phyloP scores from a whole-genome alignment of 768 basidiomycete species.

The Russula ochroleuca region DNA sequence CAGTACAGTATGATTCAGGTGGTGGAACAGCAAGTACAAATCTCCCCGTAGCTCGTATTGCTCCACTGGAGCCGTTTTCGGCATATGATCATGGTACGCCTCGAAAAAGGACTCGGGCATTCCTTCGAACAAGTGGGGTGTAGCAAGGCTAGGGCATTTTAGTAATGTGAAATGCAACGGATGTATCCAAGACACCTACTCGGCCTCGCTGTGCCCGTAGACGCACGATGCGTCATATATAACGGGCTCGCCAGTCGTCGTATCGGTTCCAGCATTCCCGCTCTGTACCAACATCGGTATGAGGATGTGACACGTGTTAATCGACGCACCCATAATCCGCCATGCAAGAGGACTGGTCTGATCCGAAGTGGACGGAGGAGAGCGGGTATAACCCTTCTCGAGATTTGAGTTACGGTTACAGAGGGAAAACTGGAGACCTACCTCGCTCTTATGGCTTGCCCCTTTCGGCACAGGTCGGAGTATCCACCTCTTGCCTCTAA shows the following conservation, averaged over 20 bases:
- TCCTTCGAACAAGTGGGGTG: conserved; percentile 77
- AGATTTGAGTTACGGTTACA: background rate
- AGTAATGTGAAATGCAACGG: background rate
- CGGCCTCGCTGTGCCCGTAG: conserved; percentile 78
- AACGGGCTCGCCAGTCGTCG: conserved; percentile 50
- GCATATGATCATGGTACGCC: conserved; percentile 57
- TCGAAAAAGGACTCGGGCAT: conserved; percentile 59
- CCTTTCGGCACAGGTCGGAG: conserved; percentile 47
- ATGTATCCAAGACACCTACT: conserved; percentile 44
- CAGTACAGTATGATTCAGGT: conserved; percentile 73
- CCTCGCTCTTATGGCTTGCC: conserved; percentile 47
- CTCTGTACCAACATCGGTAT: conserved; percentile 42
- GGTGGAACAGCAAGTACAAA: conserved; percentile 78
- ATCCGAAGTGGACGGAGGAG: conserved; percentile 55
- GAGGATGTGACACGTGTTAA: background rate
- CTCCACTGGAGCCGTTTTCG: conserved; percentile 59
- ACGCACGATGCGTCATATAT: conserved; percentile 78
- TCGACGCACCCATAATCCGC: conserved; percentile 69
- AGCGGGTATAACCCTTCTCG: conserved; percentile 47
- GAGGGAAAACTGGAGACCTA: conserved; percentile 25
- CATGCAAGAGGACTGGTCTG: conserved; percentile 68
- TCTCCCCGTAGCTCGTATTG: conserved; percentile 62
- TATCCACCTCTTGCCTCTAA: conserved; percentile 42
- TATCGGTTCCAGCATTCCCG: conserved; percentile 66
- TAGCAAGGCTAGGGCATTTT: conserved; percentile 51